Evolutionary conservation across 2,329 filamentous ascomycete genomes (phyloP).

Genomic region (Neonectria coccinea): DNA sequence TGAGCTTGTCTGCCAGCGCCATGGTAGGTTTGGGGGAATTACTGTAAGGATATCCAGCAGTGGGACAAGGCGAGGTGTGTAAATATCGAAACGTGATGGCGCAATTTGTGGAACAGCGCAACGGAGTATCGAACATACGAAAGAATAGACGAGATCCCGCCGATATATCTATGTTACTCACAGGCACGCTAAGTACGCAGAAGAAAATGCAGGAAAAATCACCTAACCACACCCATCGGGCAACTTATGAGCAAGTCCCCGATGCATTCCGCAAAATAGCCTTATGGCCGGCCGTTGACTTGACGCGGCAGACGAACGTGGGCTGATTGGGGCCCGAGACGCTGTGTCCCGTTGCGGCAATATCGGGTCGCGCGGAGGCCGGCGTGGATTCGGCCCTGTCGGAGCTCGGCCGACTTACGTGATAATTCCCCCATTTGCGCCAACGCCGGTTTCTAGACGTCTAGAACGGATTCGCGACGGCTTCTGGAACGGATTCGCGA

Average conservation of each 20-base stretch:
- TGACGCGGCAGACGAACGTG: constrained; percentile 25
- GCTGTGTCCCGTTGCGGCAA: constrained; percentile 36
- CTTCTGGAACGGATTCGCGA: no score
- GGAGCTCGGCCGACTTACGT: constrained; percentile 24
- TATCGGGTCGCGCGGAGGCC: constrained; percentile 39
- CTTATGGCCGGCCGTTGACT: constrained; percentile 32
- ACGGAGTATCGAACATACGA: neutral
- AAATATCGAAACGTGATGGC: neutral
- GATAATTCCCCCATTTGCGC: constrained; percentile 1
- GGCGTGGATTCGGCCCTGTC: constrained; percentile 37
- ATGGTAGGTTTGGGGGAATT: constrained; percentile 20
- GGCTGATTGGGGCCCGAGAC: constrained; percentile 29
- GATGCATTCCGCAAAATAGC: constrained; percentile 43
- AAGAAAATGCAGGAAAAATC: neutral
- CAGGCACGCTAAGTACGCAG: constrained; percentile 8
- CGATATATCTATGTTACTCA: neutral
- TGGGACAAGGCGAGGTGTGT: neutral
- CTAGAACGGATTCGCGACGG: no score
- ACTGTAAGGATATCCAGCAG: neutral
- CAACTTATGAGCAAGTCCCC: constrained; percentile 9
- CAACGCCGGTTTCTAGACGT: no score
- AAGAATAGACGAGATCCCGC: neutral
- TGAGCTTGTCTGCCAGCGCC: constrained; percentile 40
- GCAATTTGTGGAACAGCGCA: constrained; percentile 5
- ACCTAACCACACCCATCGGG: neutral